phyloP scores from a whole-genome alignment of 108 stramenopile species.

The Licmophora abbreviata region DNA sequence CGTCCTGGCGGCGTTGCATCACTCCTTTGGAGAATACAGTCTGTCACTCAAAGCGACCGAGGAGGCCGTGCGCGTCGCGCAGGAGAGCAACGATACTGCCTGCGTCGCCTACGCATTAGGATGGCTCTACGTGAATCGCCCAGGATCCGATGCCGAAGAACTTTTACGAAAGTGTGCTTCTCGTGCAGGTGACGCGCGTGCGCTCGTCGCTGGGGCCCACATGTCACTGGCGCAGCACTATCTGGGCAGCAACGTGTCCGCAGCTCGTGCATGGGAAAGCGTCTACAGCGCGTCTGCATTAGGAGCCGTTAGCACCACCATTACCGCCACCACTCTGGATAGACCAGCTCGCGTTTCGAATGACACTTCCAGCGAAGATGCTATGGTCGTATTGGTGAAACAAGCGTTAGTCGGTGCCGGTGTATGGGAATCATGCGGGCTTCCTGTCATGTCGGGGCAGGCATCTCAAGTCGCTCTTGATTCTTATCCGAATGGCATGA shows the following conservation, averaged over 20 bases:
- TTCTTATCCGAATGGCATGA: constrained; percentile 4
- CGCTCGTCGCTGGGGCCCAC: constrained; percentile 30
- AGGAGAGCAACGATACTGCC: constrained; percentile 76
- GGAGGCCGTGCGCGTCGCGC: constrained; percentile 91
- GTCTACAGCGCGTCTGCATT: constrained; percentile 11
- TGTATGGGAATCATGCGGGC: constrained; percentile 60
- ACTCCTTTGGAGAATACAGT: constrained; percentile 62
- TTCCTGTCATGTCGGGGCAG: constrained; percentile 30
- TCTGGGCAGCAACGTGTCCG: background rate
- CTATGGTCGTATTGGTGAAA: constrained; percentile 27
- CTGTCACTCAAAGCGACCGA: constrained; percentile 74
- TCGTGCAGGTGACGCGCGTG: constrained; percentile 22
- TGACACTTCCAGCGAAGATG: constrained; percentile 20
- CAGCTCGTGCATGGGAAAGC: background rate
- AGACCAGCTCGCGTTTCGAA: constrained; percentile 36
- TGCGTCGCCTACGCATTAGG: constrained; percentile 78
- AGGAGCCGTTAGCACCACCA: constrained; percentile 6
- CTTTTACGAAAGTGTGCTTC: constrained; percentile 28
- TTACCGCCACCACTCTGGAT: constrained; percentile 12
- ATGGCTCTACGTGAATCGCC: constrained; percentile 41
- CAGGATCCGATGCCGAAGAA: constrained; percentile 3
- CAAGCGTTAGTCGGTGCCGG: constrained; percentile 47
- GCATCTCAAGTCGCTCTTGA: constrained; percentile 32
- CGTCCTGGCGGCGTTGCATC: constrained; percentile 61
- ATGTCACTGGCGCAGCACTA: constrained; percentile 17